Evolutionary conservation across 2,329 filamentous ascomycete species (phyloP), one percentile per base, ranked within the genome.

Genomic region (Phyllosticta ampelicida): DNA sequence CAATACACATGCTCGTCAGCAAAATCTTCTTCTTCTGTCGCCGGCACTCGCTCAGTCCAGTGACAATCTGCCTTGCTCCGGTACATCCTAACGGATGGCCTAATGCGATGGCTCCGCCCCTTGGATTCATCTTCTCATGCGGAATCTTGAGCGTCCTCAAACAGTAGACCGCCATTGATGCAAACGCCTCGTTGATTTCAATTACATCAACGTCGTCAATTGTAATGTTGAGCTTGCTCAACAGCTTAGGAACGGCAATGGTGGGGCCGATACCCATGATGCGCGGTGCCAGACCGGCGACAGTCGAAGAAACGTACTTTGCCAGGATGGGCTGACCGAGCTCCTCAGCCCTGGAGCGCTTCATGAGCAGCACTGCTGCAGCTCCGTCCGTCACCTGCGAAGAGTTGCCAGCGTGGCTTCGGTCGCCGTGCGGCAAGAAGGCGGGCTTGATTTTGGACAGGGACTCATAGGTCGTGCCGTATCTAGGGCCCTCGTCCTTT

Each of bases 161-260:
- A 75, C 90, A 96, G 81, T 96, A 97, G 28, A 96, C 91, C 1
- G 90, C 91, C 94, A 97, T 97, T 55, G 88, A 94, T 20, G 91
- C 92, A 68, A 99, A 99, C 1, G 94, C 94, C 80, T 99, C 94
- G 78, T 99, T 99, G 70, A 99, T 76, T 80, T 97, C 94, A 65
- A 92, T 80, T 36, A 97, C 81, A 69, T 99, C 94, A 62, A 94
- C 82, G 66, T 97, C 94, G 60, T 86, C 82, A 56, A 95, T 77
- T 21, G 80, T 82, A 61, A 99, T 75, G 74, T 86, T 84, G 80
- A 86, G 85, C 76, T 94, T 86, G 68, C 75, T 75, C 51, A 99
- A 82, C 28, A 99, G 84, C 82, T 99, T 99, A 62, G 83, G 83
- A 61, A 86, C 83, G 19, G 82, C 83, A 63, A 83, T 74, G 50